Evolutionary conservation across 768 basidiomycete species (phyloP), one percentile per base, ranked within the genome.

Genomic region (Amanita subjunquillea): DNA sequence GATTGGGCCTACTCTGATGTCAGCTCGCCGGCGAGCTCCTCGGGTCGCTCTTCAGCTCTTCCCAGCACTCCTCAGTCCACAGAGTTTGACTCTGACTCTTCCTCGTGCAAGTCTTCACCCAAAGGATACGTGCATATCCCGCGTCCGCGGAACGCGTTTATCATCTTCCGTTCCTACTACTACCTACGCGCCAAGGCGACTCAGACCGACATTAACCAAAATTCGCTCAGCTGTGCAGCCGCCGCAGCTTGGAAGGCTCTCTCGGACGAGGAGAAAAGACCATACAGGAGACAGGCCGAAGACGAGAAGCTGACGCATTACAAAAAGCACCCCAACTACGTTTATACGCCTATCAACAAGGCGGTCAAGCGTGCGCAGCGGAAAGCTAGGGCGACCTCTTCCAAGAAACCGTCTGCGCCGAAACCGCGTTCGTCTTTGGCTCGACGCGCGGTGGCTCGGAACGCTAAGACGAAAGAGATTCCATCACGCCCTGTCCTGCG

Each of bases 111-210:
- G 25, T 45, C 30, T 27, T 29, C 37, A n/a, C 39, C 25, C 20
- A 52, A 53, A 12, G 58, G 56, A 8, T 50, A 58, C 32, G 51
- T 56, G 10, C 59, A 65, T 37, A 57, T 71, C 36, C 66, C 65
- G 13, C 69, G 71, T 4, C 71, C 69, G 2, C 63, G 65, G n/a
- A 72, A 72, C 52, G 64, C 69, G 13, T 72, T 72, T 56, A 68
- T 72, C 49, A 39, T 67, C 51, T 71, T 67, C 58, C 68, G 71
- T 20, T 71, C 67, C 7, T 56, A 62, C 41, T 63, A 64, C 48
- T 57, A 58, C 42, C 52, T 30, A 25, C 43, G 29, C 37, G 46
- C 32, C 40, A 57, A 39, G 49, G 36, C 54, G 57, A 41, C 4
- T 10, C 49, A 25, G 50, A 53, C 49, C 27, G 53, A 59, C 27